Conservation (phyloP, 2,329 filamentous ascomycete species). For the Truncatella angustata region DNA sequence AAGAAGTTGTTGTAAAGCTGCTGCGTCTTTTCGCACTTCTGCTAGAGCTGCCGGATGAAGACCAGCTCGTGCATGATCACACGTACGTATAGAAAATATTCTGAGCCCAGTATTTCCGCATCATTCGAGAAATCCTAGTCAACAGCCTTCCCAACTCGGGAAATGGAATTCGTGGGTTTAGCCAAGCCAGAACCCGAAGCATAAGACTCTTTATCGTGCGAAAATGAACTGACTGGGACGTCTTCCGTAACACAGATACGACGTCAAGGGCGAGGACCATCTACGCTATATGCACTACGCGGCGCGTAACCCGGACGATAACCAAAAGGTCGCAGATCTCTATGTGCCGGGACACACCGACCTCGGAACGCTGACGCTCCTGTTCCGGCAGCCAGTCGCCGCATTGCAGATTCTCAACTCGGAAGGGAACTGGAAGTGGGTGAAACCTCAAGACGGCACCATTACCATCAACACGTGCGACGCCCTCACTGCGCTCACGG, state of each 20-base stretch:
- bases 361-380: constrained; percentile 52
- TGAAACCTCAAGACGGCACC: constrained; percentile 40
- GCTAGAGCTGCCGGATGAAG: constrained; percentile 58
- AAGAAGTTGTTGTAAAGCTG: constrained; percentile 53
- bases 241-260: too few relatives aligned
- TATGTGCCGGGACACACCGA: constrained; percentile 50
- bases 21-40: constrained; percentile 60
- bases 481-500: constrained; percentile 42
- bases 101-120: too few relatives aligned
- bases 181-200: too few relatives aligned
- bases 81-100: too few relatives aligned
- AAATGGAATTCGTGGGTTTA: too few relatives aligned
- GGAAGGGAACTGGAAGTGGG: constrained; percentile 43
- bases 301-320: constrained; percentile 34
- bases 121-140: too few relatives aligned
- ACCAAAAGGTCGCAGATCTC: constrained; percentile 32
- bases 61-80: constrained; percentile 55
- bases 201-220: too few relatives aligned
- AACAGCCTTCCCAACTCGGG: too few relatives aligned
- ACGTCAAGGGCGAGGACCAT: constrained; percentile 57
- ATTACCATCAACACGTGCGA: constrained; percentile 48
- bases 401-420: constrained; percentile 51
- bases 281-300: constrained; percentile 61
- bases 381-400: constrained; percentile 57
- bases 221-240: too few relatives aligned